Evolutionary conservation across 202 grass and related monocot species (phyloP).

Genomic region (Sporobolus alterniflorus): DNA sequence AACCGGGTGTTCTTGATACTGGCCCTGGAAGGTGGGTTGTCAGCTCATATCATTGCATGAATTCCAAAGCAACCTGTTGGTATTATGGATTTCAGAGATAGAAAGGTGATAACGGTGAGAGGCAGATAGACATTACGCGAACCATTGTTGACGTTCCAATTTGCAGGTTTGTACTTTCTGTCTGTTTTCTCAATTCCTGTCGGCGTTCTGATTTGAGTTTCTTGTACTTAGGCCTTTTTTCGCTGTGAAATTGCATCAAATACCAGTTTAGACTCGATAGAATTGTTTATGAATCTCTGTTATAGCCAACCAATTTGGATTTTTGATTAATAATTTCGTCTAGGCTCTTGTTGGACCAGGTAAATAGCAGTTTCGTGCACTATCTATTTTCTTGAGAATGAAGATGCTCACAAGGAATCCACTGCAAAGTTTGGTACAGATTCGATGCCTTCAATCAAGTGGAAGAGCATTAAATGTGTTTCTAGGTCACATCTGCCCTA

Average conservation of each 20-base stretch:
- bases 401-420: slow-evolving; percentile 44
- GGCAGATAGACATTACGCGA: not conserved
- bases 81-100: not conserved
- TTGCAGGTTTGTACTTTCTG: not conserved
- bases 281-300: not conserved
- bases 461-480: slow-evolving; percentile 50
- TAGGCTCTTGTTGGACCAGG: slow-evolving; percentile 4
- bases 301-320: not conserved
- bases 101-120: not conserved
- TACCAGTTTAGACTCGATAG: not conserved
- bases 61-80: not conserved
- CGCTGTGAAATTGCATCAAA: slow-evolving; percentile 15
- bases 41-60: not conserved
- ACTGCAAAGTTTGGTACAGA: slow-evolving; percentile 17
- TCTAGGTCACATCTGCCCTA: slow-evolving; percentile 62
- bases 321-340: slow-evolving; percentile 17
- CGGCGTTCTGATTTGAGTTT: slow-evolving; percentile 14
- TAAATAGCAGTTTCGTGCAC: not conserved
- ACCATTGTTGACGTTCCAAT: not conserved
- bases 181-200: not conserved
- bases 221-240: not conserved
- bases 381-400: slow-evolving; percentile 35
- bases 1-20: not conserved
- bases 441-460: slow-evolving; percentile 49
- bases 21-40: not conserved